Evolutionary conservation across 495 filamentous ascomycete genomes (phyloP), one percentile per base, ranked within the genome.

Genomic region (Penicillium ucsense): DNA sequence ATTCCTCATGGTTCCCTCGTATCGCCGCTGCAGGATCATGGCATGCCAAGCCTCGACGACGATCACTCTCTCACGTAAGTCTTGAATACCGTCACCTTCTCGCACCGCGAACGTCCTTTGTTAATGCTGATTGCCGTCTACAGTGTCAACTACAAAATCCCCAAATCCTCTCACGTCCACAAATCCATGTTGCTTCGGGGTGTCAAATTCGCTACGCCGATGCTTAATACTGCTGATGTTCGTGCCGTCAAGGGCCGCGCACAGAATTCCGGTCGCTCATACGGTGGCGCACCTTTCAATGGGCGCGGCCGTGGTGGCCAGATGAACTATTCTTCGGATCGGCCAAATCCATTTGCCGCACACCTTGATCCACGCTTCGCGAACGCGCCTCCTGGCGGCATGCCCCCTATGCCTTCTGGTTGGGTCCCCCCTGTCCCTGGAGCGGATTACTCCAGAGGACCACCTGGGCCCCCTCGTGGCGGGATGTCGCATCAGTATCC

Each of bases 181-280:
- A 96, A 95, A 56, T 95, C 90, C 6, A 92, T 94, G 86, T 76
- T 99, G 28, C 75, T 99, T 43, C 82, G 86, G 3, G 94, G 92
- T 6, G 81, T 90, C 38, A 80, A 84, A 53, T 76, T 89, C 43
- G 70, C 80, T 0, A 66, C 73, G 2, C 81, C 86, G 6, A 84
- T 80, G 3, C 74, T 99, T 3, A 81, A 84, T 53, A 70, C 77
- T 12, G 73, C 65, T 41, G 94, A 99, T 57, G 82, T 89, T 33
- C 79, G 84, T 43, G 73, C 75, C 3, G 75, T 85, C 7, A 81
- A 79, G 55, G 72, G 70, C 33, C 81, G 80, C 44, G 75, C 79
- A 3, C 63, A 72, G 20, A 70, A 73, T 32, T 68, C 75, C 2
- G 88, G 88, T 4, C 74, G 81, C 6, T 73, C 67, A 10, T 79